A percentile compares a stretch with the other conserved stretches of the same genome.
phyloP scores from a whole-genome alignment of 2,329 filamentous ascomycete species.

The Dothidotthia symphoricarpi region DNA sequence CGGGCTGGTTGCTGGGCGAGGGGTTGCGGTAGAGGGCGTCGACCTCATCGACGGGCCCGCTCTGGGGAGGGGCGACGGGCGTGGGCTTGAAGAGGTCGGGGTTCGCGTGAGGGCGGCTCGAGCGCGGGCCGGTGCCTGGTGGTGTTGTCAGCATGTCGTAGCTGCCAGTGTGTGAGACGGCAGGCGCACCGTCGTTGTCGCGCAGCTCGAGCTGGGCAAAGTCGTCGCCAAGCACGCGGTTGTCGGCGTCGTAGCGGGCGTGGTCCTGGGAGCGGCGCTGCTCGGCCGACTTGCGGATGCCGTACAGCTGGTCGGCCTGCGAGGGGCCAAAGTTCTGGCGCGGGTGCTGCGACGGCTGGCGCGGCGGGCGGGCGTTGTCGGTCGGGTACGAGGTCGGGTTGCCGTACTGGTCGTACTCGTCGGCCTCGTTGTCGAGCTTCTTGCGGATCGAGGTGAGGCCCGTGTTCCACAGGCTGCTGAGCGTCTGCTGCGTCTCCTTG shows the following conservation, averaged over 20 bases:
- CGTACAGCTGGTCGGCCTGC: constrained; percentile 42
- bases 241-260: constrained; percentile 91
- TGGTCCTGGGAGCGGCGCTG: constrained; percentile 74
- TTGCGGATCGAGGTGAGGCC: constrained; percentile 94
- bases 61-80: constrained; percentile 53
- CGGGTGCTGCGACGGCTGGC: constrained; percentile 28
- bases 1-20: constrained; percentile 33
- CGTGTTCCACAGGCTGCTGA: constrained; percentile 59
- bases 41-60: constrained; percentile 74
- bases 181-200: constrained; percentile 56
- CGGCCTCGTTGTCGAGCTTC: constrained; percentile 83
- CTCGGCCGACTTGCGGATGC: constrained; percentile 43
- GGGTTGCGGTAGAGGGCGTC: constrained; percentile 64
- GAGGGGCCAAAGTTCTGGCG: constrained; percentile 42
- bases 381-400: constrained; percentile 25
- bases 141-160: not conserved
- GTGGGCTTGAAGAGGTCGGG: constrained; percentile 76
- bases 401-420: constrained; percentile 59
- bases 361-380: constrained; percentile 9
- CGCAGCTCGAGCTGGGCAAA: constrained; percentile 67
- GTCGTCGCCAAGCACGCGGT: constrained; percentile 83
- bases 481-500: constrained; percentile 84
- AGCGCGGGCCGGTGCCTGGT: constrained; percentile 51
- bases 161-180: not conserved
- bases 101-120: constrained; percentile 68